These are phyloP conservation scores for Irpex rosettiformis DNA, from an alignment of 1,284 basidiomycete genomes.

Conservation along the genomic window DNA sequence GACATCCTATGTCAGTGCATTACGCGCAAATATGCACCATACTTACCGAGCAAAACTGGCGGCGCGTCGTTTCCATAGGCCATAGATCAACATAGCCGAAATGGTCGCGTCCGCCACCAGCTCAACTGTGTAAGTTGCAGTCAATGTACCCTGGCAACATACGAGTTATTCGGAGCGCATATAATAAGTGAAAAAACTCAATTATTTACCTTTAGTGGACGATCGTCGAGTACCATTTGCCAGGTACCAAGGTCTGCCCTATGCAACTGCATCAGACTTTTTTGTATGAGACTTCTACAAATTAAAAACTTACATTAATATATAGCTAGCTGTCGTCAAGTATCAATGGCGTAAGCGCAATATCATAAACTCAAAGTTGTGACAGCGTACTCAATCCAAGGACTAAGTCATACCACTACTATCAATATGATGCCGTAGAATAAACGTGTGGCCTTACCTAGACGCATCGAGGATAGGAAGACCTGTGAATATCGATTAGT, in stretches of 20 bases:
- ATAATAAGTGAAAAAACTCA: too few relatives aligned
- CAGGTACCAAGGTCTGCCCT: neutral
- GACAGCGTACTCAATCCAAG: neutral
- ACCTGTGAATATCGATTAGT: neutral
- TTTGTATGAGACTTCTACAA: neutral
- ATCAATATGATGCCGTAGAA: neutral
- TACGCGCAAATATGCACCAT: neutral
- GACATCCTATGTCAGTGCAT: neutral
- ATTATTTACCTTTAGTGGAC: neutral
- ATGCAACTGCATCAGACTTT: neutral
- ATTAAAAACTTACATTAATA: neutral
- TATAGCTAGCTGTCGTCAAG: neutral
- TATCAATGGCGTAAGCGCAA: neutral
- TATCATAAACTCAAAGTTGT: neutral
- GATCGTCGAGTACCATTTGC: neutral
- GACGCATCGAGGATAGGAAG: neutral
- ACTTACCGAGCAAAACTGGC: neutral
- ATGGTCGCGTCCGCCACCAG: neutral
- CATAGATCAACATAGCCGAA: neutral
- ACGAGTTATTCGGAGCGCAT: too few relatives aligned
- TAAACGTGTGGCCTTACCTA: neutral
- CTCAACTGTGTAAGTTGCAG: neutral
- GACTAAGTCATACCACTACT: neutral
- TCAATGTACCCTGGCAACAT: neutral
- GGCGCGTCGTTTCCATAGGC: neutral